phyloP scores from a whole-genome alignment of 176 grass and related monocot genomes.

The Raddia guianensis region DNA sequence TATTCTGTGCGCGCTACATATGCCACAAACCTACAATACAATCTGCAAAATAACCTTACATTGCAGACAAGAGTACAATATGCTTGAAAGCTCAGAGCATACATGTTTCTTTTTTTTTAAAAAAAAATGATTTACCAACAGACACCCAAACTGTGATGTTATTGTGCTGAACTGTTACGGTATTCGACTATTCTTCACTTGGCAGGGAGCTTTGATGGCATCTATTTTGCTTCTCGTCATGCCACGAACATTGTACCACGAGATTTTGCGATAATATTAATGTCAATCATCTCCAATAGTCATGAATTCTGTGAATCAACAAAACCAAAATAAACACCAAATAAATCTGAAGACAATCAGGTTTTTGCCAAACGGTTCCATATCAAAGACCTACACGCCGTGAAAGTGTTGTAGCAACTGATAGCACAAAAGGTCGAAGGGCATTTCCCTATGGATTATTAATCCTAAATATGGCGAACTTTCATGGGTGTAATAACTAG shows the following conservation, averaged over 20 bases:
- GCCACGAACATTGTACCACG: background rate
- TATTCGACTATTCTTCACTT: background rate
- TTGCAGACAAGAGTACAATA: background rate
- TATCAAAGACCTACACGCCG: background rate
- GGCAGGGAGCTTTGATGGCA: background rate
- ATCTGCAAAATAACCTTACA: background rate
- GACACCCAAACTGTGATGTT: background rate
- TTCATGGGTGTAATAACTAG: background rate
- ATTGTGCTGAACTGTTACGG: background rate
- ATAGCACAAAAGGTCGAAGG: background rate
- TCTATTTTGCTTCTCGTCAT: background rate
- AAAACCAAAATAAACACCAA: background rate
- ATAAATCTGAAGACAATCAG: background rate
- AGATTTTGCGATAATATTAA: background rate
- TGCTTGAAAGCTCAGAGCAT: background rate
- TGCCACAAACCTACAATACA: background rate
- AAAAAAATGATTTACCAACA: background rate
- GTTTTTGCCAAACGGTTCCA: background rate
- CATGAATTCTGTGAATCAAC: conserved; percentile 28
- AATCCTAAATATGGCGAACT: background rate
- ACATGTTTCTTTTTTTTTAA: background rate
- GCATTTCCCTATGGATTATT: background rate
- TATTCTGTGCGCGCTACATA: too few relatives aligned
- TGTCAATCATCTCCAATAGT: background rate
- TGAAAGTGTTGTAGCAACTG: background rate